Base-by-base conservation (phyloP, 306 rosid genomes). In the Canavalia gladiata region DNA sequence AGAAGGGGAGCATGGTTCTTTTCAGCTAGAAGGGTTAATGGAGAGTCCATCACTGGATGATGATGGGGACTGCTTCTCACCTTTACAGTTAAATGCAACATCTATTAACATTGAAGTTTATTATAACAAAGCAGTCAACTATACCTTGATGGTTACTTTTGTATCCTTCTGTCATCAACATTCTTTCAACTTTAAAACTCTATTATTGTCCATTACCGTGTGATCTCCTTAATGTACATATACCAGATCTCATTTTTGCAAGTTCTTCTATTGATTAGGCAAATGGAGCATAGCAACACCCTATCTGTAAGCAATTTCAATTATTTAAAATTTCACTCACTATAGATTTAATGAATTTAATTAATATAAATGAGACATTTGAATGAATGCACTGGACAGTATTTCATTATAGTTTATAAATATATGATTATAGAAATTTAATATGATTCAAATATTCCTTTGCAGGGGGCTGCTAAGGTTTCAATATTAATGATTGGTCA, bases 281-380 rank as follows among this genome's bases (percentile, higher is more conserved):
- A 95, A 87, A 95, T 95, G 99, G 99, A 93, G 87, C 99, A 95
- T 86, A 88, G 99, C 89, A 95, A 91, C 88, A 95, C 99, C 76
- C 99, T 93, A 76, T 95, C 98, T 30, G 98, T 95, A 93, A 88
- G 94, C 63, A 76, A 35, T 78, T 72, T 55, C 83, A 66, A 35
- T 68, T 30, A 29, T 60, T 74, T 75, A 9, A 33, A 49, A 77
- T 67, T 76, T 11, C 66, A 72, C 47, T 5, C 29, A 7, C 13
- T 78, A 55, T 76, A 63, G 71, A 51, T 83, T 76, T 67, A 45
- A 55, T 65, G 66, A 30, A 75, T 64, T 25, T 12, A 68, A 54
- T 29, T 55, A 51, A 80, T 43, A 62, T 59, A 72, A 64, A 35
- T 72, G 76, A 39, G 39, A 12, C 25, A 39, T 86, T 67, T 78